These are phyloP conservation scores for Athelia psychrophila DNA, from an alignment of 1,284 basidiomycete species.

Conservation along the genomic window DNA sequence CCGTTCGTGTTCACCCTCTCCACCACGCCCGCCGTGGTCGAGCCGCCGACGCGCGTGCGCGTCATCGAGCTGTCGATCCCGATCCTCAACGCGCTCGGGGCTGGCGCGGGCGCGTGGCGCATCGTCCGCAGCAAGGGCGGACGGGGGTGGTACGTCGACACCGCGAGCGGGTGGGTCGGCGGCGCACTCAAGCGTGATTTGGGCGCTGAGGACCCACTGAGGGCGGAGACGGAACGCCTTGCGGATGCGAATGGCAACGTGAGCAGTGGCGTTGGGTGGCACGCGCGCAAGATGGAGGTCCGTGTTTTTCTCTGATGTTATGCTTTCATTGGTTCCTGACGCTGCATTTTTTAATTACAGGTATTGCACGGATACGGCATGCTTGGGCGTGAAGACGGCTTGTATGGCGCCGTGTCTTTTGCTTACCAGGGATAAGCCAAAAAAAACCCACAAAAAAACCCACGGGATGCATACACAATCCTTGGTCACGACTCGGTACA, in stretches of 20 bases:
- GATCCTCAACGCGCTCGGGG: slow-evolving; percentile 69
- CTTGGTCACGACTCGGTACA: too few species aligned
- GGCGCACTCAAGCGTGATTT: slow-evolving; percentile 62
- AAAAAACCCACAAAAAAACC: slow-evolving; percentile 16
- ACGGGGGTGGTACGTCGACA: slow-evolving; percentile 94
- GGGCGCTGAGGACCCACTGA: slow-evolving; percentile 58
- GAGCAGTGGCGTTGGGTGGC: slow-evolving; percentile 90
- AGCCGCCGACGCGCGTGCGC: slow-evolving; percentile 70
- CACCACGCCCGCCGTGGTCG: slow-evolving; percentile 23
- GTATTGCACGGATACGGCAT: slow-evolving; percentile 86
- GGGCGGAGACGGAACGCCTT: slow-evolving; percentile 68
- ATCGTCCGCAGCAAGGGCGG: slow-evolving; percentile 90
- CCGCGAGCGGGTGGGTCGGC: slow-evolving; percentile 77
- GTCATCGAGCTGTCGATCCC: slow-evolving; percentile 86
- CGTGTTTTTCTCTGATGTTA: slow-evolving; percentile 21
- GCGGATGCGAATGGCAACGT: slow-evolving; percentile 87
- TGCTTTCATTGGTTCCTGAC: neutral
- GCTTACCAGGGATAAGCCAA: slow-evolving; percentile 87
- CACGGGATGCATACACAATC: neutral
- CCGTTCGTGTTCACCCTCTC: slow-evolving; percentile 65
- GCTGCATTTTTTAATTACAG: slow-evolving; percentile 31
- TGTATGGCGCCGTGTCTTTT: slow-evolving; percentile 92
- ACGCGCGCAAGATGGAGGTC: slow-evolving; percentile 96
- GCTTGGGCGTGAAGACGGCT: slow-evolving; percentile 87
- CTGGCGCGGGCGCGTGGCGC: slow-evolving; percentile 83